Percentiles rank a stretch among this genome's conserved stretches.
These are phyloP conservation scores for Jaminaea rosea DNA, from an alignment of 1,284 basidiomycete species.

Conservation along the genomic window DNA sequence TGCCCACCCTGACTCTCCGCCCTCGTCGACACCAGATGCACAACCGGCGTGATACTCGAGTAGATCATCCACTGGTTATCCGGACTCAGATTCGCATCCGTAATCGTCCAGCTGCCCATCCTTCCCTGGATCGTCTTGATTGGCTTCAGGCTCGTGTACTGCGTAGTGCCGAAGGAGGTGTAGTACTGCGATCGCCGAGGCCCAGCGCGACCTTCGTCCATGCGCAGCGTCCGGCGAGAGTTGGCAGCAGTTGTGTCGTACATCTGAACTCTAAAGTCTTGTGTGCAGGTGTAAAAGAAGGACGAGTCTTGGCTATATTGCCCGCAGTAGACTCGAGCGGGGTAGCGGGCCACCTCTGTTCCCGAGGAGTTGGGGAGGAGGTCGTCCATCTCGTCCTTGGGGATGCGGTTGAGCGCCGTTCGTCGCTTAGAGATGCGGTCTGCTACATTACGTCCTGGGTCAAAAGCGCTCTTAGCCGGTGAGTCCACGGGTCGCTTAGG, in stretches of 20 bases:
- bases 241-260: slow-evolving; percentile 61
- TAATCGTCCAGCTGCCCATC: slow-evolving; percentile 41
- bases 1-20: slow-evolving; percentile 18
- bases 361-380: slow-evolving; percentile 78
- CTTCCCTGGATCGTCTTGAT: slow-evolving; percentile 41
- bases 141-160: slow-evolving; percentile 33
- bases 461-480: slow-evolving; percentile 1
- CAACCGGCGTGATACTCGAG: slow-evolving; percentile 51
- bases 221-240: neutral
- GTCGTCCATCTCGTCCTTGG: slow-evolving; percentile 8
- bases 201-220: neutral
- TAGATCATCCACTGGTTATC: slow-evolving; percentile 94
- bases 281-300: slow-evolving; percentile 49
- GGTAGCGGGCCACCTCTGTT: slow-evolving; percentile 72
- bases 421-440: slow-evolving; percentile 2
- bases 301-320: slow-evolving; percentile 63
- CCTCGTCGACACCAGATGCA: slow-evolving; percentile 77
- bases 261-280: slow-evolving; percentile 73
- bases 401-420: slow-evolving; percentile 4
- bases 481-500: slow-evolving; percentile 1
- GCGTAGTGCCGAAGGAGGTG: slow-evolving; percentile 1
- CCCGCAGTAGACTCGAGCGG: slow-evolving; percentile 77
- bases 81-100: slow-evolving; percentile 79
- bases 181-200: neutral
- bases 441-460: slow-evolving; percentile 6